Evolutionary conservation across 2,329 filamentous ascomycete genomes (phyloP), one percentile per base, ranked within the genome.

Genomic region (Ophiosphaerella herpotricha): DNA sequence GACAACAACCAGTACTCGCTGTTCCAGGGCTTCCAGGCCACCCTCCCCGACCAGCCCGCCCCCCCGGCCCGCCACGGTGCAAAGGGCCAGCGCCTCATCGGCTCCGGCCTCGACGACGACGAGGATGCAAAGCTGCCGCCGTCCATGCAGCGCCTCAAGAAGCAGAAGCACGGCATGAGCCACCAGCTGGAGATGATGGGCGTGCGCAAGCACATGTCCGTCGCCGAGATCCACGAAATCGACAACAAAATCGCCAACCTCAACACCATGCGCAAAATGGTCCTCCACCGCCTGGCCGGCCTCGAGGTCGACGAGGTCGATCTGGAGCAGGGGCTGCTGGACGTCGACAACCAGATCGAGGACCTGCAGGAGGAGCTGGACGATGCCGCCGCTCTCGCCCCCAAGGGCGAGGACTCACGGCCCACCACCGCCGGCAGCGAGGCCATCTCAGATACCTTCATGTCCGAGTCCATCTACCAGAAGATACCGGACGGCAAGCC

Each of bases 391-490:
- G 77, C 75, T 9, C 54, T 78, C 52, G 76, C 76, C 11, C 68
- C 75, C 54, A 72, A 73, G 14, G 70, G 26, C 11, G 26, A 73
- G 11, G 56, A 61, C 12, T 66, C 73, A 16, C 45, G 45, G 16
- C 62, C 66, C 13, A 68, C 68, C 16, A 70, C 82, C 74, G 76
- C 80, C 57, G 73, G 83, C 75, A 52, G 82, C 58, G 75, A 88
- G 68, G 74, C 88, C 63, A 78, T 76, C 48, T 54, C 64, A 39
- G 54, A 66, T 37, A 82, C 83, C 1, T 99, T 97, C 78, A 97
- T 97, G 94, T 97, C 94, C 3, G 91, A 97, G 73, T 97, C 92
- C 11, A 90, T 99, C 61, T 99, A 97, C 72, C 89, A 95, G 61
- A 97, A 97, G 74, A 78, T 99, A 7, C 90, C 92, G 0, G 68